Conservation (phyloP, 148 eudicot genomes). For the Diospyros lotus region DNA sequence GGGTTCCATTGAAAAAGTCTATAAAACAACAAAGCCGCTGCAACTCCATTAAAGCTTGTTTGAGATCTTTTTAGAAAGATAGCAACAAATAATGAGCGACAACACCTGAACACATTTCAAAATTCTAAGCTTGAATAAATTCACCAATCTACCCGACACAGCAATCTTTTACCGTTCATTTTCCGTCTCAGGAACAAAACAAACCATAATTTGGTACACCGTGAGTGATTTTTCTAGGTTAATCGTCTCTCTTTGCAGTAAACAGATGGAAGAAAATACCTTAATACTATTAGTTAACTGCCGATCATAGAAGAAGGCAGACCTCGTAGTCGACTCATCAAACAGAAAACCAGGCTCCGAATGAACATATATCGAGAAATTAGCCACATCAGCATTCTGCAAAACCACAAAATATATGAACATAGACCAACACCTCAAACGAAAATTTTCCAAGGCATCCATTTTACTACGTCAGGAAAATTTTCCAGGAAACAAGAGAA, state of each 20-base stretch:
- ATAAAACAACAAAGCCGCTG: too few relatives aligned
- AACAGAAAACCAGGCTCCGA: conserved; percentile 89
- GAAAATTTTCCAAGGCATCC: neutral
- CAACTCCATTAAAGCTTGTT: too few relatives aligned
- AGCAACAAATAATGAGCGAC: too few relatives aligned
- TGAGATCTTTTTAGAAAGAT: too few relatives aligned
- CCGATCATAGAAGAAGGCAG: conserved; percentile 60
- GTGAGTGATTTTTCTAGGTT: neutral
- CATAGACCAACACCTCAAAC: neutral
- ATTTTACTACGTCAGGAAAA: neutral
- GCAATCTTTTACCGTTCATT: neutral
- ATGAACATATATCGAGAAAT: conserved; percentile 72
- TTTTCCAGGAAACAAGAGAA: neutral
- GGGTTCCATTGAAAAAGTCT: too few relatives aligned
- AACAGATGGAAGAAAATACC: conserved; percentile 31
- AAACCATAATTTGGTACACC: conserved; percentile 4
- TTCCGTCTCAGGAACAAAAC: neutral
- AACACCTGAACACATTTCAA: too few relatives aligned
- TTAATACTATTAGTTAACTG: conserved; percentile 75
- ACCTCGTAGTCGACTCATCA: conserved; percentile 74
- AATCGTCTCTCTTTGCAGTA: neutral
- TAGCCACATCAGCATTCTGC: conserved; percentile 67
- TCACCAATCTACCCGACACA: too few relatives aligned
- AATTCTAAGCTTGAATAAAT: too few relatives aligned
- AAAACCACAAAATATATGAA: conserved; percentile 19